Base-by-base conservation (phyloP, 805 yeast species). In the Ogataea minuta region DNA sequence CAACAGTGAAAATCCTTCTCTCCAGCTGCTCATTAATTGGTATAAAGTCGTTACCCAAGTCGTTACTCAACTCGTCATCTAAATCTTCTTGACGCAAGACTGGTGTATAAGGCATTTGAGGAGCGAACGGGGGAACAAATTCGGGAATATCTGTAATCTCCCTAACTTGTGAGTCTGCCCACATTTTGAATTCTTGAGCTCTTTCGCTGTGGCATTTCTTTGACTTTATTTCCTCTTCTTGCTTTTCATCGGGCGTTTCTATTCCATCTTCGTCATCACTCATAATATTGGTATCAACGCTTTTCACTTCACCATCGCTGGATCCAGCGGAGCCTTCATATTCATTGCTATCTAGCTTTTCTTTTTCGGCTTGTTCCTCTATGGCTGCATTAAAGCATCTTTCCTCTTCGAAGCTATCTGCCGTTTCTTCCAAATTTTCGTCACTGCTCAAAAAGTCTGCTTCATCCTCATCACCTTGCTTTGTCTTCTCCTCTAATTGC, bases 121-220 rank as follows among this genome's bases (percentile, higher is more conserved):
- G 84, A 1, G 67, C 70, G 2, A 75, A 68, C 2, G 70, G 75
- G 3, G 79, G 68, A 33, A 72, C 62, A 43, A 60, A 54, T 31
- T 61, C 77, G 11, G 74, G 71, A 17, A 80, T 69, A 1, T 85
- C 88, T 49, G 79, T 86, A 27, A 79, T 64, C 44, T 74, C 69
- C 42, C 82, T 77, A 4, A 81, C 76, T 53, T 84, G 85, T 24
- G 72, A 63, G 49, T 81, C 85, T 0, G 96, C 96, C 98, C 99
- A 93, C 13, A 76, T 75, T 62, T 85, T 86, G 69, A 93, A 93
- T 12, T 79, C 74, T 25, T 71, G 68, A 1, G 87, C 91, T 31
- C 64, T 66, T 21, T 70, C 57, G 28, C 63, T 58, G 46, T 70
- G 80, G 4, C 49, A 56, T 2, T 52, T 59, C 4, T 52, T 61